Evolutionary conservation across 139 green algal species (phyloP), one percentile per base, ranked within the genome.

Genomic region (Dunaliella primolecta): DNA sequence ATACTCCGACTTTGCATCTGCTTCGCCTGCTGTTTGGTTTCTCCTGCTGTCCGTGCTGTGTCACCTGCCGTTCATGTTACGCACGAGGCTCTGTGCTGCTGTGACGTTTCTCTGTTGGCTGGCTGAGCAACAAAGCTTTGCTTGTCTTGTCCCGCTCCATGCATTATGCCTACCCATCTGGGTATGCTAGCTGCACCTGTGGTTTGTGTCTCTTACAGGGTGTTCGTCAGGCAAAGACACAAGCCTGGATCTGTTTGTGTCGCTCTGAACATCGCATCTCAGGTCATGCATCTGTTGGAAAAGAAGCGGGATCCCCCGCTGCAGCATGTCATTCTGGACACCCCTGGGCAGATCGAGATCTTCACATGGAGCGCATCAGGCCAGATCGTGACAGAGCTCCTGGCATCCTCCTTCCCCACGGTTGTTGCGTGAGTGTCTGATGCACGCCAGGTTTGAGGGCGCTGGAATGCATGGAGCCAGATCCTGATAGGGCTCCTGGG

Each of bases 331-430:
- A 84, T 99, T 1, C 93, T 94, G 1, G 97, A 99, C 93, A 99
- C 97, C 0, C 96, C 97, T 1, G 97, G 97, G 0, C 97, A 99
- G 90, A 99, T 99, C 33, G 97, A 99, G 90, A 98, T 99, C 85
- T 99, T 99, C 93, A 99, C 97, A 0, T 99, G 97, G 97, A 96
- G 90, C 2, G 97, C 96, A 11, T 88, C 78, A 31, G 84, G 87
- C 0, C 87, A 90, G 78, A 98, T 99, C 82, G 93, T 99, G 80
- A 98, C 96, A 0, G 97, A 99, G 80, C 92, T 96, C 24, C 94
- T 99, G 78, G 97, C 97, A 24, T 94, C 90, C 36, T 88, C 88
- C 56, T 97, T 98, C 84, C 95, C 96, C 1, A 99, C 97, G 0
- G 81, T 97, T 37, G 86, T 99, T 31, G 78, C 79, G 72, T 85